Conservation (phyloP, 148 eudicot species). For the Fagopyrum tataricum region DNA sequence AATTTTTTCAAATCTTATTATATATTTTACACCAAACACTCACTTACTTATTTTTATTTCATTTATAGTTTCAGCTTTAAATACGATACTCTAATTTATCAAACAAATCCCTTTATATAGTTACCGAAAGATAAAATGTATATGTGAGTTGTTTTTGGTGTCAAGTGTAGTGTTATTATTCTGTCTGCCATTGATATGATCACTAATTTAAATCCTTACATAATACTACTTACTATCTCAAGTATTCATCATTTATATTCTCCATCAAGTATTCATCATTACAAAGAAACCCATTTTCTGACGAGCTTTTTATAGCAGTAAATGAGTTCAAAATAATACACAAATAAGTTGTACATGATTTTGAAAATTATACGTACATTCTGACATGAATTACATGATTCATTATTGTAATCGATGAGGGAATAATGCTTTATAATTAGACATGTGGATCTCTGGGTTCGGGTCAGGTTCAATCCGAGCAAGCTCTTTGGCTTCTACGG, state of each 20-base stretch:
- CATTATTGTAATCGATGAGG: neutral
- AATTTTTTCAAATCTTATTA: too few relatives aligned
- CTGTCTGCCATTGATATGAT: conserved; percentile 1
- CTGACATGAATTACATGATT: neutral
- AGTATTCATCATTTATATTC: conserved; percentile 1
- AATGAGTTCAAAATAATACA: conserved; percentile 3
- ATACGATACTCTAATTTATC: too few relatives aligned
- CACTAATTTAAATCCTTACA: neutral
- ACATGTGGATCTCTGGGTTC: too few relatives aligned
- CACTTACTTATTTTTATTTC: too few relatives aligned
- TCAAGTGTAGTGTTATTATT: neutral
- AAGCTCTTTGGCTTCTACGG: too few relatives aligned
- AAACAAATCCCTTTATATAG: too few relatives aligned
- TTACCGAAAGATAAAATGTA: too few relatives aligned
- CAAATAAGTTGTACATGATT: neutral
- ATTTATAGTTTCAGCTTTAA: too few relatives aligned
- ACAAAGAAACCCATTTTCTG: neutral
- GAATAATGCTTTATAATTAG: neutral
- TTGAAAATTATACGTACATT: neutral
- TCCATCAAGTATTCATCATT: conserved; percentile 10
- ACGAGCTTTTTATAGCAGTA: neutral
- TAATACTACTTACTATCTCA: neutral
- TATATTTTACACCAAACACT: too few relatives aligned
- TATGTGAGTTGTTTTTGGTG: neutral
- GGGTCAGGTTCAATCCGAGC: too few relatives aligned